Conservation (phyloP, 345 rosid species). For the Arabis hirsuta region DNA sequence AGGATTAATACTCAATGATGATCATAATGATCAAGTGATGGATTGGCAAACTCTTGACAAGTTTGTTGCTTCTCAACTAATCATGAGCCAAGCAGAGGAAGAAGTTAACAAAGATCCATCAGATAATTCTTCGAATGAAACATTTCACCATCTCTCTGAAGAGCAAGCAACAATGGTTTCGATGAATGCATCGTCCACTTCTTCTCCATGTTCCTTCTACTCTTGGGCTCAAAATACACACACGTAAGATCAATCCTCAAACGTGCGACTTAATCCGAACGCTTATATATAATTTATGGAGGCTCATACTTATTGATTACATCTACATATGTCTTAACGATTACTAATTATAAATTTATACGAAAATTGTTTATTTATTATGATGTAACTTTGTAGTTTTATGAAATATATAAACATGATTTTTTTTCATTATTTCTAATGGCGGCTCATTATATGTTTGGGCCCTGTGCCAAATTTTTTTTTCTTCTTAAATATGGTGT, state of each 20-base stretch:
- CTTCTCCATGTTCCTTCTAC: conserved; percentile 42
- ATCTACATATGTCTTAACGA: conserved; percentile 22
- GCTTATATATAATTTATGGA: conserved; percentile 15
- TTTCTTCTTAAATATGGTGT: too few species aligned
- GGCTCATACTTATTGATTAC: conserved; percentile 19
- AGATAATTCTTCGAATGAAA: conserved; percentile 37
- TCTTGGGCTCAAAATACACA: conserved; percentile 44
- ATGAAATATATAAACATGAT: conserved; percentile 4
- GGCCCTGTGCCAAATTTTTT: too few species aligned
- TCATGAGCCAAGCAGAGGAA: conserved; percentile 43
- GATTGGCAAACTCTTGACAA: conserved; percentile 48
- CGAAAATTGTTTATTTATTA: conserved; percentile 31
- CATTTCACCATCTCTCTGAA: conserved; percentile 40
- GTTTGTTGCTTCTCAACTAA: conserved; percentile 47
- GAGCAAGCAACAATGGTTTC: conserved; percentile 42
- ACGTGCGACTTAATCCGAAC: conserved; percentile 19
- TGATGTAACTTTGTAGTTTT: conserved; percentile 22
- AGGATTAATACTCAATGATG: conserved; percentile 30
- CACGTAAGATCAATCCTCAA: conserved; percentile 18
- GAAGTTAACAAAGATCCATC: conserved; percentile 43
- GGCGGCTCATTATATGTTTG: too few species aligned
- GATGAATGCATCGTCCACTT: conserved; percentile 36
- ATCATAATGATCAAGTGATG: conserved; percentile 43
- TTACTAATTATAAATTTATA: conserved; percentile 30
- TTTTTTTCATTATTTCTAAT: neutral